Evolutionary conservation across 106 monocot species (phyloP), one percentile per base, ranked within the genome.

Genomic region (Xerophyta viscosa): DNA sequence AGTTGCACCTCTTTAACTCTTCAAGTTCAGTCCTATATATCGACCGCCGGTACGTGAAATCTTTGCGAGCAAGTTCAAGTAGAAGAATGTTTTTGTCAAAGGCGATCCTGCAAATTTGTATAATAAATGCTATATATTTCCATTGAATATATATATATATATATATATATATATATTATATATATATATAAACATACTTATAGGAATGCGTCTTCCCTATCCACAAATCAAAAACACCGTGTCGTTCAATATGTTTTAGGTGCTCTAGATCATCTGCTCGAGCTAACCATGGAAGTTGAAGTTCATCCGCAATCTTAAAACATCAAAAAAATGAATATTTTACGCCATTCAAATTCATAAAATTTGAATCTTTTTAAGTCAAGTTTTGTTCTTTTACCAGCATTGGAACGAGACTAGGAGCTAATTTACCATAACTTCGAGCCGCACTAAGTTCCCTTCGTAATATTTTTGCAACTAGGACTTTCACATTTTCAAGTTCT

Each of bases 241-340:
- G 27, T 55, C 57, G 41, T 56, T 74, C 68, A 27, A 63, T 68
- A 33, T 54, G 43, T 1, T 6, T 52, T 11, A 62, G 57, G 21
- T 68, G 63, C 52, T 74, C 74, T 11, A 62, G 21, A 52, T 63
- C 50, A 52, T 74, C 74, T 44, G 63, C 57, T 50, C 62, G 61
- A 19, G 63, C 31, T 44, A 74, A 19, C 74, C 74, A 74, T n/a
- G 50, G 62, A 52, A 14, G 11, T 11, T 8, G n/a, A 19, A 68
- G 5, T 41, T 68, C 74, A 21, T 68, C 33, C 17, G n/a, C 21
- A 18, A 67, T 56, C 68, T 74, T 20, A 27, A 2, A 1, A 21
- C 1, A 17, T 13, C 28, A 19, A 45, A 1, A 11, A 20, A 42
- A 27, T 6, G 9, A 9, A 61, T 6, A 48, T 29, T 53, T 30